Evolutionary conservation across 2,329 filamentous ascomycete genomes (phyloP).

Genomic region (Neonectria coccinea): DNA sequence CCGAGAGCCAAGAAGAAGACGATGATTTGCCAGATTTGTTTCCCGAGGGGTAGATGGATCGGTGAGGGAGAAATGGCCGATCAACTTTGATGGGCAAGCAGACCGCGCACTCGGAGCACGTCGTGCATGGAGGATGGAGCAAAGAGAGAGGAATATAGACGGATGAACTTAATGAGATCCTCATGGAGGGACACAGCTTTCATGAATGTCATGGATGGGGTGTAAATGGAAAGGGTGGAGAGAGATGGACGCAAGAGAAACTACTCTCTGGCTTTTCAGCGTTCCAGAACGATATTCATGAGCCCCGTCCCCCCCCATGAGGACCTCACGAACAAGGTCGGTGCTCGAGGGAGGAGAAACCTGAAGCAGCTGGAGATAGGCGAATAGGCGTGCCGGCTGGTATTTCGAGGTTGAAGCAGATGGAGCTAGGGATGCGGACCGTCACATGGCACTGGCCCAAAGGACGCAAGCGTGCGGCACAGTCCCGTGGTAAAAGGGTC

Average conservation of each 20-base stretch:
- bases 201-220: no score
- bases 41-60: neutral
- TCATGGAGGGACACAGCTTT: no score
- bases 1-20: neutral
- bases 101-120: neutral
- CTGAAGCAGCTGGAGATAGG: neutral
- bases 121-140: neutral
- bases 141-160: no score
- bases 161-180: no score
- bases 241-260: neutral
- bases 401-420: neutral
- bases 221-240: neutral
- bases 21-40: neutral
- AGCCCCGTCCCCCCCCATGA: neutral
- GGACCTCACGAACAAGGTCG: neutral
- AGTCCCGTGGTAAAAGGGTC: neutral
- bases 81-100: neutral
- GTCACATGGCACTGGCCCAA: slow-evolving; percentile 6
- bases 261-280: neutral
- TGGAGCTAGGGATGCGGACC: neutral
- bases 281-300: neutral
- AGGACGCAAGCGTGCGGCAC: neutral
- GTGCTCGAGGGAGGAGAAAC: neutral
- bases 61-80: neutral
- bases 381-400: neutral